Conservation (phyloP, 371 early-diverging fungal species). For the Vairimorpha ceranae region DNA sequence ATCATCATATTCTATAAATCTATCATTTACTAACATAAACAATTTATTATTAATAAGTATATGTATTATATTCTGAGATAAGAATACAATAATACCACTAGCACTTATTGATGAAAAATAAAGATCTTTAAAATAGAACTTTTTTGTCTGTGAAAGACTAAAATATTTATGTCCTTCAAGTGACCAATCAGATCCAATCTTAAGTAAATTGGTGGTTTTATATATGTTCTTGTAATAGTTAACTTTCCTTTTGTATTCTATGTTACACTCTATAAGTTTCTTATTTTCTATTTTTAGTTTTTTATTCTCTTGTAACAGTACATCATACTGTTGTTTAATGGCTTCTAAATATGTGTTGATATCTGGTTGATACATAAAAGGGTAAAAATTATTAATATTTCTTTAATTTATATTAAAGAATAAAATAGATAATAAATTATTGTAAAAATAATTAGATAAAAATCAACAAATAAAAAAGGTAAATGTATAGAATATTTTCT, state of each 20-base stretch:
- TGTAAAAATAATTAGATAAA: too few species aligned
- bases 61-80: slow-evolving; percentile 11
- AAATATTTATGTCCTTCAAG: background rate
- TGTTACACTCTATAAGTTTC: slow-evolving; percentile 3
- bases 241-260: slow-evolving; percentile 14
- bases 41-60: background rate
- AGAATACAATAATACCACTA: background rate
- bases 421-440: too few species aligned
- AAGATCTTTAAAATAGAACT: background rate
- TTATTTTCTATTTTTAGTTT: slow-evolving; percentile 14
- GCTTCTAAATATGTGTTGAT: slow-evolving; percentile 30
- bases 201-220: background rate
- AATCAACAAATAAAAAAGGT: too few species aligned
- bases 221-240: slow-evolving; percentile 8
- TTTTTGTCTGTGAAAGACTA: background rate
- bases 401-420: too few species aligned
- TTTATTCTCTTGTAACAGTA: slow-evolving; percentile 19
- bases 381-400: too few species aligned
- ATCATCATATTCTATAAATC: background rate
- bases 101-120: background rate
- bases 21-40: background rate
- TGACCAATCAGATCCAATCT: background rate
- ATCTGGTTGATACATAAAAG: slow-evolving; percentile 31
- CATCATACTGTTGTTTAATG: slow-evolving; percentile 34
- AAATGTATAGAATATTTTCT: too few species aligned